These are phyloP conservation scores for Psidium guajava DNA, from an alignment of 345 rosid genomes.

Conservation along the genomic window DNA sequence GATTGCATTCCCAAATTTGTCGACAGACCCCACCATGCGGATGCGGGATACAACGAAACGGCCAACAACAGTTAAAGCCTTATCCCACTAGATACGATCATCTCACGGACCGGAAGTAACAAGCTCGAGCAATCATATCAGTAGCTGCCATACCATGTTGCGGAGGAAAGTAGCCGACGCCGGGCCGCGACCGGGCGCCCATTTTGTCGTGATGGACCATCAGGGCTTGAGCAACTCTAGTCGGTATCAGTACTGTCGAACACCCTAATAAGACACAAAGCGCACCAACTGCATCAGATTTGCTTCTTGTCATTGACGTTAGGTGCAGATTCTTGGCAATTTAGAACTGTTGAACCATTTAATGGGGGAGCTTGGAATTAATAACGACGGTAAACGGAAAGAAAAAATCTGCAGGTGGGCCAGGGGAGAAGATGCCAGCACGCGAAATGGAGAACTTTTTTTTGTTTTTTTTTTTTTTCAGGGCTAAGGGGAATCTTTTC, in stretches of 20 bases:
- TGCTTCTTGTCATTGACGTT: not conserved
- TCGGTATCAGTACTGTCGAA: slow-evolving; percentile 71
- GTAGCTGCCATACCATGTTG: not conserved
- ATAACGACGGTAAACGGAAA: not conserved
- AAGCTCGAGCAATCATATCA: not conserved
- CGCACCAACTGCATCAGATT: not conserved
- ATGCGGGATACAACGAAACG: too few relatives aligned
- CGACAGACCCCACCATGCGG: too few relatives aligned
- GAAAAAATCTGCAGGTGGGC: not conserved
- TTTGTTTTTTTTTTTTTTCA: not conserved
- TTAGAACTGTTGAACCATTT: not conserved
- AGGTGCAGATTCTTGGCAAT: not conserved
- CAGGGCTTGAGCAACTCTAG: slow-evolving; percentile 75
- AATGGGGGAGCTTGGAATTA: not conserved
- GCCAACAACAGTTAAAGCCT: not conserved
- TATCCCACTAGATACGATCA: not conserved
- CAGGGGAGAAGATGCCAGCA: not conserved
- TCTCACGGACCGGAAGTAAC: not conserved
- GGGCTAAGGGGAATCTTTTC: not conserved
- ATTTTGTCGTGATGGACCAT: slow-evolving; percentile 59
- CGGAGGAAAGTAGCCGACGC: not conserved
- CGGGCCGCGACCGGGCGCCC: slow-evolving; percentile 38
- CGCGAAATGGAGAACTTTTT: not conserved
- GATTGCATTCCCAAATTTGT: not conserved
- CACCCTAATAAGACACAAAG: slow-evolving; percentile 30